Evolutionary conservation across 1,284 basidiomycete species (phyloP).

Genomic region (Neolentinus lepideus): DNA sequence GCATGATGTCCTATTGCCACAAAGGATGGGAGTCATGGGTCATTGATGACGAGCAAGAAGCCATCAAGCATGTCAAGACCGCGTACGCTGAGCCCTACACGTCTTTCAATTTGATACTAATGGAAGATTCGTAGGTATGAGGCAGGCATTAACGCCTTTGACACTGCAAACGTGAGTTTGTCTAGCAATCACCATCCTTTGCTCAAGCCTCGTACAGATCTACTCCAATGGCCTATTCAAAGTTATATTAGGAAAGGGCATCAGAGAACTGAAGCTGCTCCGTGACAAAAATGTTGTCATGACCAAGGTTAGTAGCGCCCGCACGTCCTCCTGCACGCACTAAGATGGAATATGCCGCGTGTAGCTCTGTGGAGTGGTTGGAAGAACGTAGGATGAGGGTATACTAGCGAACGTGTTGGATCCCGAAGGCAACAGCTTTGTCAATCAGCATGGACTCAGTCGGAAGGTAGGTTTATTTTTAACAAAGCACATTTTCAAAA

Average conservation of each 20-base stretch:
- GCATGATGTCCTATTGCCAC: constrained; percentile 35
- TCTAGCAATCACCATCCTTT: constrained; percentile 4
- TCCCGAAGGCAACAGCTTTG: constrained; percentile 16
- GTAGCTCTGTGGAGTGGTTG: constrained; percentile 4
- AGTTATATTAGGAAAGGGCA: constrained; percentile 15
- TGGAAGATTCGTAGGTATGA: constrained; percentile 17
- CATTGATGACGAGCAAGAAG: constrained; percentile 28
- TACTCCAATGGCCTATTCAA: constrained; percentile 29
- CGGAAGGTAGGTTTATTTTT: constrained; percentile 17
- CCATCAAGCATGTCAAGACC: constrained; percentile 27
- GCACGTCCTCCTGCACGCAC: too few relatives aligned
- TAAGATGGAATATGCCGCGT: too few relatives aligned
- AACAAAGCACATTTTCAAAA: too few relatives aligned
- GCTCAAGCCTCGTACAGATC: constrained; percentile 6
- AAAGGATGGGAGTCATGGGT: constrained; percentile 29
- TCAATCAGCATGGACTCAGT: constrained; percentile 27
- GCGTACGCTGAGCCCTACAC: constrained; percentile 15
- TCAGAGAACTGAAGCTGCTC: constrained; percentile 37
- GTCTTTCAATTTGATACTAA: neutral
- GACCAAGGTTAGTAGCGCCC: constrained; percentile 36
- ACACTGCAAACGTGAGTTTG: constrained; percentile 35
- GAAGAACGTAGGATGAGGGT: neutral
- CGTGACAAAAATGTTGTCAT: constrained; percentile 50
- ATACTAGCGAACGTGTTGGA: neutral
- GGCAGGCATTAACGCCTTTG: constrained; percentile 42